Base-by-base conservation (phyloP, 106 monocot species). In the Acanthochlamys bracteata region DNA sequence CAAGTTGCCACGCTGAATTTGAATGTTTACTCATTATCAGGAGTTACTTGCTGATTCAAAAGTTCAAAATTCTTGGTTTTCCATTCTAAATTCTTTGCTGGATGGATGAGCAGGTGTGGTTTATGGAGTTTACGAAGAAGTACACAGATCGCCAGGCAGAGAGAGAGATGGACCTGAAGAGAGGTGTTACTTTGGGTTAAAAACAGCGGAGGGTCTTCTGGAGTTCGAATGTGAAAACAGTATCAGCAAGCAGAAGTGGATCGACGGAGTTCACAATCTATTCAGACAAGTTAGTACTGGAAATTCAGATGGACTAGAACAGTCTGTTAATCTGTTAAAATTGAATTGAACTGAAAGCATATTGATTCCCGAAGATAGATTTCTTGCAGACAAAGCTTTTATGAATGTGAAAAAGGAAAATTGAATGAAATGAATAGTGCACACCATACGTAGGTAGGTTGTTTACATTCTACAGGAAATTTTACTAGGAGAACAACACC, bases 181-280 rank as follows among this genome's bases (percentile, higher is more conserved):
- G 11, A 49, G 72, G 24, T 59, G 70, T 63, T 66, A 55, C 56
- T 90, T 86, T 41, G 79, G 81, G 8, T 70, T 86, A 80, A 76
- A 70, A 74, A 86, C 86, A 56, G 86, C 71, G 7, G 75, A 78
- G 40, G 91, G 90, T 7, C 40, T 83, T 19, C 45, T 86, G 7
- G 77, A 80, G 57, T 86, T 91, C 13, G 64, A 74, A 42, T 86
- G 91, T 20, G 83, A 86, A 65, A 81, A 73, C 65, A 66, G 55
- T 27, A 66, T 54, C 16, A 63, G 66, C 46, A 86, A 74, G 59
- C 71, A 69, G 76, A 72, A 77, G 45, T 92, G 92, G 92, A 84
- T 87, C 64, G 82, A 78, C 21, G 74, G 60, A 68, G 79, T 82
- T 21, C 64, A 77, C 24, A 79, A 76, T 56, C 61, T 84, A 58